Evolutionary conservation across 129 eudicot genomes (phyloP), one percentile per base, ranked within the genome.

Genomic region (Artemisia annua): DNA sequence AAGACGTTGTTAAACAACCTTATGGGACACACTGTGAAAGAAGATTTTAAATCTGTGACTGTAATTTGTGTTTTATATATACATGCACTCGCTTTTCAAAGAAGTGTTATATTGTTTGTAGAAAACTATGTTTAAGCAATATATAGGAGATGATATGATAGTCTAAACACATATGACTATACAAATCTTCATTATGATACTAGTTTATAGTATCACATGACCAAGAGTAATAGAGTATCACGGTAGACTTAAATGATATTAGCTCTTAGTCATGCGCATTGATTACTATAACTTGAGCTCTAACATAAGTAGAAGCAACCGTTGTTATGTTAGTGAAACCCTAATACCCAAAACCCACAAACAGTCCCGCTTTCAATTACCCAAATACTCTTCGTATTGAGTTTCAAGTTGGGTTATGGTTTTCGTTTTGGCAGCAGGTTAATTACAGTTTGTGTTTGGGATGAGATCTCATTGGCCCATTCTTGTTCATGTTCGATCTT

Each of bases 111-210:
- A 9, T 16, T 35, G 64, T 32, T 15, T 26, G 28, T 11, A 50
- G 11, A 16, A 51, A 69, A n/a, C 62, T 30, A 15, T n/a, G 10
- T 15, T 51, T 32, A 17, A n/a, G 53, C 53, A 17, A 17, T 13
- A 54, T 69, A 35, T 18, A 12, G 17, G 52, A 70, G 63, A 10
- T 70, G 2, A 32, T 70, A 70, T 54, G 39, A 53, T 54, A 53
- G 63, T 70, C 64, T 32, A 70, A 22, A 32, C 51, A 32, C 51
- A 70, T 20, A 17, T 70, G 51, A 2, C 50, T 17, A 51, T 39
- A 54, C 3, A 70, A 15, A 32, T 30, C 3, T 50, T 30, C 19
- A 53, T 35, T 32, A 28, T 54, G 32, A 69, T 28, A 54, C 72
- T 66, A 35, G 14, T 12, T 50, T 17, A 68, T 52, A 11, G 49